Evolutionary conservation across 164 flowering plant species (phyloP).

Genomic region (Santalum album): DNA sequence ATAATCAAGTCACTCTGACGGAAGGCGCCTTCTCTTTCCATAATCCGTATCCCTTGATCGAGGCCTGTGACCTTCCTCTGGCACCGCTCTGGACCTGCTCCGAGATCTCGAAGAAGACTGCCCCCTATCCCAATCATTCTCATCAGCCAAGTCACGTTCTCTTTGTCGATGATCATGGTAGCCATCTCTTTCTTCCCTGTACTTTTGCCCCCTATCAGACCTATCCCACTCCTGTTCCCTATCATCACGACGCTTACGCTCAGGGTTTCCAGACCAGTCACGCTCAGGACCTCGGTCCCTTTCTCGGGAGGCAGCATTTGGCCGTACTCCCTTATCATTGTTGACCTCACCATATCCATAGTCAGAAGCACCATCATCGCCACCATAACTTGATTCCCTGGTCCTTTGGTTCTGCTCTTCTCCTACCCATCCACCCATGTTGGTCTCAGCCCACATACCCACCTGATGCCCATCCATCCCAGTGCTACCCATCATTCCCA

Average conservation of each 20-base stretch:
- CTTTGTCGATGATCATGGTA: conserved; percentile 54
- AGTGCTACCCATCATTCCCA: conserved; percentile 58
- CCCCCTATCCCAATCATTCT: conserved; percentile 72
- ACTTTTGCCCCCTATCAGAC: conserved; percentile 49
- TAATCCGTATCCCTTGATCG: conserved; percentile 75
- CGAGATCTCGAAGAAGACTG: conserved; percentile 64
- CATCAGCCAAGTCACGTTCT: conserved; percentile 46
- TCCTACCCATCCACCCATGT: conserved; percentile 61
- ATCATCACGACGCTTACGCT: conserved; percentile 54
- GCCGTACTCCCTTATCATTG: conserved; percentile 46
- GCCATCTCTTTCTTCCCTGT: conserved; percentile 67
- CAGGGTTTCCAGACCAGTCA: conserved; percentile 48
- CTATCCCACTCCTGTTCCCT: conserved; percentile 53
- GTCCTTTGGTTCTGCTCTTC: conserved; percentile 46
- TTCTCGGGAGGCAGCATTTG: conserved; percentile 46
- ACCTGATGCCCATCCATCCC: conserved; percentile 58
- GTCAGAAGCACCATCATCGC: conserved; percentile 65
- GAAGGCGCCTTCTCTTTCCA: conserved; percentile 74
- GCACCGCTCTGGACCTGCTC: conserved; percentile 50
- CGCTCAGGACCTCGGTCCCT: conserved; percentile 57
- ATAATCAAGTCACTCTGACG: conserved; percentile 47
- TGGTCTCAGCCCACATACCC: conserved; percentile 61
- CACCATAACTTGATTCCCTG: conserved; percentile 64
- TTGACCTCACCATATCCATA: conserved; percentile 54
- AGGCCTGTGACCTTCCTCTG: conserved; percentile 62